These are phyloP conservation scores for Lichtheimia ramosa DNA, from an alignment of 371 early-diverging fungal genomes.

Conservation along the genomic window DNA sequence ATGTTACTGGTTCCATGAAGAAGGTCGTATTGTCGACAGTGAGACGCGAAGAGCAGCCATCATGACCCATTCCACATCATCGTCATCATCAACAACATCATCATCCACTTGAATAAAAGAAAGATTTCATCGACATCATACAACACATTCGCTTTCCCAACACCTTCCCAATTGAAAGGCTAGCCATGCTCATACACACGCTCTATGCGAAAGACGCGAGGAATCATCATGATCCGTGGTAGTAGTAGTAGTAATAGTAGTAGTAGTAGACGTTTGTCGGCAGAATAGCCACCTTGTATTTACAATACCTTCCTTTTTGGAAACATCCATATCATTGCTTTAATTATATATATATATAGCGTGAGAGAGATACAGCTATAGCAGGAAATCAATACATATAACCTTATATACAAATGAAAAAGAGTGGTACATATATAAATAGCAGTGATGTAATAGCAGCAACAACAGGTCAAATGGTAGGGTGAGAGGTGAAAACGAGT, in stretches of 20 bases:
- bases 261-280: neutral
- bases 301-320: neutral
- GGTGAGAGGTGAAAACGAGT: neutral
- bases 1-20: slow-evolving; percentile 35
- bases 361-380: slow-evolving; percentile 1
- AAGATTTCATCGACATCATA: neutral
- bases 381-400: neutral
- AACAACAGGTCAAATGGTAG: neutral
- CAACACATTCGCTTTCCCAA: too few relatives aligned
- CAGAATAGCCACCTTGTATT: neutral
- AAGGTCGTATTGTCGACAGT: slow-evolving; percentile 23
- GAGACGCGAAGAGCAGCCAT: slow-evolving; percentile 17
- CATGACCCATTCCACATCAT: neutral
- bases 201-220: neutral
- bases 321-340: neutral
- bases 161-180: neutral
- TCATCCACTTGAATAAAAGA: neutral
- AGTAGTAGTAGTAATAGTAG: neutral
- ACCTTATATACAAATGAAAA: neutral
- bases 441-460: neutral
- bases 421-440: neutral
- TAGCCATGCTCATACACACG: neutral
- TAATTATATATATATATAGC: neutral
- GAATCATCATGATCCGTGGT: neutral
- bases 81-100: neutral